Conservation (phyloP, 1,284 basidiomycete species). For the Leccinum pachyderme region DNA sequence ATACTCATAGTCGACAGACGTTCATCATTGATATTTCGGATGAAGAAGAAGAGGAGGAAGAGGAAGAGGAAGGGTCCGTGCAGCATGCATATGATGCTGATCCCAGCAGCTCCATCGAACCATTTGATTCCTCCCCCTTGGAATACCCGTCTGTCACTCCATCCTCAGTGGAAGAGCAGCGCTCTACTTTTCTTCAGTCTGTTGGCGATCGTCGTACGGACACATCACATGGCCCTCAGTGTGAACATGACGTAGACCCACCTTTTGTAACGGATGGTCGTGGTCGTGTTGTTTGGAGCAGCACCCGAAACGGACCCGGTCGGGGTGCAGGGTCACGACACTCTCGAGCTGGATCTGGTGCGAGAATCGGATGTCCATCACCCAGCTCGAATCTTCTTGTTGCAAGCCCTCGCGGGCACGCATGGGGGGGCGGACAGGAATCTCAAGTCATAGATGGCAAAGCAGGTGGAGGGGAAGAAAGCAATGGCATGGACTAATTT, state of each 20-base stretch:
- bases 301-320: slow-evolving; percentile 26
- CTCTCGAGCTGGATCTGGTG: slow-evolving; percentile 15
- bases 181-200: slow-evolving; percentile 1
- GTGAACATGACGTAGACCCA: slow-evolving; percentile 42
- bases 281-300: slow-evolving; percentile 58
- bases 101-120: background rate
- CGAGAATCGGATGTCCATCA: slow-evolving; percentile 22
- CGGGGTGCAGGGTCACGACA: slow-evolving; percentile 20
- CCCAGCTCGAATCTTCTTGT: slow-evolving; percentile 15
- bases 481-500: slow-evolving; percentile 12
- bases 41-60: slow-evolving; percentile 30
- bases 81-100: slow-evolving; percentile 3
- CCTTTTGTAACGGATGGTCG: slow-evolving; percentile 59
- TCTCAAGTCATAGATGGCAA: slow-evolving; percentile 18
- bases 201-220: slow-evolving; percentile 7
- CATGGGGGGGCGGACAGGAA: slow-evolving; percentile 25
- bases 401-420: slow-evolving; percentile 50
- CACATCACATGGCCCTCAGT: slow-evolving; percentile 11
- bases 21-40: slow-evolving; percentile 34
- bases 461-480: slow-evolving; percentile 15
- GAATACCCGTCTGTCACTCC: background rate
- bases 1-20: slow-evolving; percentile 22
- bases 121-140: background rate
- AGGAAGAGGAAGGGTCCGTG: slow-evolving; percentile 29
- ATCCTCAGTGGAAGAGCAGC: slow-evolving; percentile 3